Conservation (phyloP, 805 yeast genomes). For the Peterozyma xylosa region DNA sequence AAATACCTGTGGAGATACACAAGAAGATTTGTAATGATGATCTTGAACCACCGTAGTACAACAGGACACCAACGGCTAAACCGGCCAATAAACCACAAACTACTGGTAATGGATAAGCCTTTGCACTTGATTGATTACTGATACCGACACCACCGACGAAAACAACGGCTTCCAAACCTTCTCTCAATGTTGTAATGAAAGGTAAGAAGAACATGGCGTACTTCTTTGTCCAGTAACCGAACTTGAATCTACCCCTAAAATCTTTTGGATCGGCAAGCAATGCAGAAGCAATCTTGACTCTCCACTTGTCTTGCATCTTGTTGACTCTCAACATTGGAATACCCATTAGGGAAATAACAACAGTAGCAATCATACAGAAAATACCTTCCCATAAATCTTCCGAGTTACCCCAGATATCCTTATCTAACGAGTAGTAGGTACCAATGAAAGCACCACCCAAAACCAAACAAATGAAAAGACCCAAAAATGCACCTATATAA, state of each 20-base stretch:
- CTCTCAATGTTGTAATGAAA: conserved; percentile 85
- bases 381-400: conserved; percentile 98
- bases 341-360: conserved; percentile 90
- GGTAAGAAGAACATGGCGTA: conserved; percentile 89
- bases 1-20: conserved; percentile 78
- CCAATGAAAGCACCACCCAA: conserved; percentile 94
- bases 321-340: conserved; percentile 92
- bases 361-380: conserved; percentile 82
- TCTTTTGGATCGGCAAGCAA: conserved; percentile 35
- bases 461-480: conserved; percentile 70
- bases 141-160: conserved; percentile 95
- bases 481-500: conserved; percentile 74
- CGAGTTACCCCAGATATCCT: conserved; percentile 77
- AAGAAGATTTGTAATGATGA: conserved; percentile 83
- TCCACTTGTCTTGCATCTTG: conserved; percentile 96
- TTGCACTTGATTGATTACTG: conserved; percentile 42
- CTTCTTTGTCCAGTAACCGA: conserved; percentile 55
- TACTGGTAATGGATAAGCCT: conserved; percentile 91
- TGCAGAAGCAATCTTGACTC: conserved; percentile 86
- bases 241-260: conserved; percentile 26
- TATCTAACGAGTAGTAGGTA: conserved; percentile 73
- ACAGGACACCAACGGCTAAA: conserved; percentile 52
- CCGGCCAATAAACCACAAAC: conserved; percentile 83
- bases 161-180: conserved; percentile 94
- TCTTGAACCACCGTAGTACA: conserved; percentile 78